These are phyloP conservation scores for Kodamaea kakaduensis DNA, from an alignment of 805 yeast genomes.

Conservation along the genomic window DNA sequence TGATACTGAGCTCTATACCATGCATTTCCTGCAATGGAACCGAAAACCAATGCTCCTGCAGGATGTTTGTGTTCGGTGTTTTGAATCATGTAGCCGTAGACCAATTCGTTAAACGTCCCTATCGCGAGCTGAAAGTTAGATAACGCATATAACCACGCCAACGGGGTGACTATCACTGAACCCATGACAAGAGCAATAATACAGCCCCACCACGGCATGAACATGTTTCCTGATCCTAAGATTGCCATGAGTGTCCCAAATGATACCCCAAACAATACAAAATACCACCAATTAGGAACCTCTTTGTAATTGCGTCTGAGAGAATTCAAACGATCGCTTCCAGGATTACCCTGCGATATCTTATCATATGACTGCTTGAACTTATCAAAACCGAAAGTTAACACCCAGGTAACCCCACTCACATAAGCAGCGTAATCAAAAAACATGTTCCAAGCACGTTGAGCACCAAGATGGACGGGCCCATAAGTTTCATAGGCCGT, in stretches of 20 bases:
- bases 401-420: conserved; percentile 46
- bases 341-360: conserved; percentile 13
- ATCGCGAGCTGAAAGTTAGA: conserved; percentile 51
- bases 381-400: conserved; percentile 32
- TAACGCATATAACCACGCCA: conserved; percentile 47
- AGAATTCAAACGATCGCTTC: conserved; percentile 42
- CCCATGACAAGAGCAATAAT: conserved; percentile 44
- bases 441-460: conserved; percentile 48
- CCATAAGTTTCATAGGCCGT: conserved; percentile 46
- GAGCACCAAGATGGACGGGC: conserved; percentile 45
- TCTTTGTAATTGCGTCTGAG: conserved; percentile 35
- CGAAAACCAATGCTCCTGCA: conserved; percentile 46
- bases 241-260: conserved; percentile 32
- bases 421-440: conserved; percentile 52
- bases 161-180: conserved; percentile 43
- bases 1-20: conserved; percentile 42
- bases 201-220: conserved; percentile 43
- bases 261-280: conserved; percentile 31
- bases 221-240: conserved; percentile 29
- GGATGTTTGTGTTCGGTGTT: conserved; percentile 34
- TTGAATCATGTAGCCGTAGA: conserved; percentile 46
- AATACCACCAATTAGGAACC: conserved; percentile 45
- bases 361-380: conserved; percentile 17
- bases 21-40: conserved; percentile 51
- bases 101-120: conserved; percentile 48